Evolutionary conservation across 495 filamentous ascomycete species (phyloP), one percentile per base, ranked within the genome.

Genomic region (Lophium mytilinum): DNA sequence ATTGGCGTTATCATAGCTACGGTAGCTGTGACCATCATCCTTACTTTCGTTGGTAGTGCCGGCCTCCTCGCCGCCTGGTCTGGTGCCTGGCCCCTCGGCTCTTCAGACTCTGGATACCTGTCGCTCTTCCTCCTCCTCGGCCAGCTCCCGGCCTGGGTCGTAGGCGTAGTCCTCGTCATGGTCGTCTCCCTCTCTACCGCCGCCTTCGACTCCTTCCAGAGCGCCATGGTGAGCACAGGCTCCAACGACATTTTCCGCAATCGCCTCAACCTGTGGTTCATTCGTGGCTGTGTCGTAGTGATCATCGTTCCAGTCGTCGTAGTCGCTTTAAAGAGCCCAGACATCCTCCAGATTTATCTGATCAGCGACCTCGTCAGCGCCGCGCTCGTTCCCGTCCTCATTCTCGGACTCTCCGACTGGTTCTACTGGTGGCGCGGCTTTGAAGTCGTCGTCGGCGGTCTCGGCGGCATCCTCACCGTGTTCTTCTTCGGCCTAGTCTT

Each of bases 181-280:
- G 80, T 85, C 0, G 82, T 88, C 10, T 80, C 80, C 14, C 75
- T 90, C 49, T 83, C 78, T 63, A 87, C 84, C 0, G 83, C 87
- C 1, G 83, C 85, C 1, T 89, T 89, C 53, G 86, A 90, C 69
- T 81, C 76, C 52, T 73, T 89, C 37, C 86, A 89, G 68, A 83
- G 83, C 0, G 83, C 87, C 45, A 90, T 88, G 84, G 82, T 89
- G 0, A 86, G 83, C 6, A 83, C 82, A 0, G 81, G 80, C 15
- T 86, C 83, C 52, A 89, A 88, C 67, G 86, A 90, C 64, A 57
- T 90, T n/a, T 89, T 89, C 73, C 80, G 84, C 43, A 89, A 89
- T 73, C 77, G 75, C 43, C 77, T 90, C 21, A 82, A 81, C 55
- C 77, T 89, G 45, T 82, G 85, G 81, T 83, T 66, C 61, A 83